Percentiles rank a stretch among this genome's conserved stretches.
Evolutionary conservation across 2,329 filamentous ascomycete genomes (phyloP).

Genomic region (Dactylellina parvicollis): DNA sequence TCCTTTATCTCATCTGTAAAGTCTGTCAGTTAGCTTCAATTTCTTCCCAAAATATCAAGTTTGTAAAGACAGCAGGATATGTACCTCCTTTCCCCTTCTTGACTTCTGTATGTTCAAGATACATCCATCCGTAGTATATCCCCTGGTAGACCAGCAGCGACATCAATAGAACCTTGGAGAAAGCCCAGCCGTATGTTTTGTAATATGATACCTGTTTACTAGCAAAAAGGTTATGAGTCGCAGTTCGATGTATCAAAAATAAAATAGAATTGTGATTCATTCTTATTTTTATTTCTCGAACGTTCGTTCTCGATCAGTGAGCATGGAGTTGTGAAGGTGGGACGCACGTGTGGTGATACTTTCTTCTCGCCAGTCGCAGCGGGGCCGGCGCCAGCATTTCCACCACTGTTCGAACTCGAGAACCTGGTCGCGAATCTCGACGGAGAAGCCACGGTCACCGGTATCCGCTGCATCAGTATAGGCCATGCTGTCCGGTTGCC

Average conservation of each 20-base stretch:
- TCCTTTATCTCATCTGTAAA: constrained; percentile 34
- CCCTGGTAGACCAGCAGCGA: constrained; percentile 82
- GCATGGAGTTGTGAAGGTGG: neutral
- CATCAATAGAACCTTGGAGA: constrained; percentile 77
- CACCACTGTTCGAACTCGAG: constrained; percentile 9
- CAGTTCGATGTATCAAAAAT: neutral
- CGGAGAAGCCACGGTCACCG: constrained; percentile 7
- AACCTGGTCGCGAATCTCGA: constrained; percentile 12
- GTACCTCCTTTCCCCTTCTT: constrained; percentile 70
- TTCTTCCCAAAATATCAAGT: no score
- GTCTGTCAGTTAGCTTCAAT: neutral
- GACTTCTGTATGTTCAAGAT: constrained; percentile 77
- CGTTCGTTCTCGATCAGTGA: neutral
- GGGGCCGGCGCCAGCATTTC: constrained; percentile 9
- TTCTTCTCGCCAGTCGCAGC: constrained; percentile 33
- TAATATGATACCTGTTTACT: constrained; percentile 72
- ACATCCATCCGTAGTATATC: constrained; percentile 78
- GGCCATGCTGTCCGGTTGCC: constrained; percentile 7
- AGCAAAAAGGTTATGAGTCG: constrained; percentile 2
- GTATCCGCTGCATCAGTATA: neutral
- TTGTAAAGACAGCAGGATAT: constrained; percentile 42
- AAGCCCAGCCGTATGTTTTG: constrained; percentile 76
- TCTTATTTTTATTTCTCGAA: constrained; percentile 13
- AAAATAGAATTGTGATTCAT: neutral
- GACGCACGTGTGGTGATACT: constrained; percentile 51